Conservation (phyloP, 257 asterid species). For the Salvia hispanica region DNA sequence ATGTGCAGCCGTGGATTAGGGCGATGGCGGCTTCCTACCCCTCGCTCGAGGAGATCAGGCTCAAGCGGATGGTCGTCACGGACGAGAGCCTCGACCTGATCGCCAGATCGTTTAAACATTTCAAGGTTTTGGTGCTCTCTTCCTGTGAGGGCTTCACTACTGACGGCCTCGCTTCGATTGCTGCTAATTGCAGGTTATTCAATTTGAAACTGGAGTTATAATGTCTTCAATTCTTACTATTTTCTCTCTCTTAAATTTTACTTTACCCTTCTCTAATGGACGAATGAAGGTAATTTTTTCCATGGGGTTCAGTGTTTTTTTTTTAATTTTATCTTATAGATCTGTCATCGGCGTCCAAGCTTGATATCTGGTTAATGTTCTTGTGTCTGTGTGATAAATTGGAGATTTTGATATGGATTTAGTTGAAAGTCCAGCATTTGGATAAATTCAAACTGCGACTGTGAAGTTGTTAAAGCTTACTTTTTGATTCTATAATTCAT, state of each 20-base stretch:
- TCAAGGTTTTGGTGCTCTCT: slow-evolving; percentile 68
- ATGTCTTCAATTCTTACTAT: slow-evolving; percentile 11
- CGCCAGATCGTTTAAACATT: slow-evolving; percentile 63
- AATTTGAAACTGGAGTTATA: background rate
- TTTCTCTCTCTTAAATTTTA: background rate
- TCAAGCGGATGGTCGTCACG: slow-evolving; percentile 81
- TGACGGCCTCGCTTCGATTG: slow-evolving; percentile 76
- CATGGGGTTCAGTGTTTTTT: slow-evolving; percentile 6
- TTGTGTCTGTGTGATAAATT: slow-evolving; percentile 4
- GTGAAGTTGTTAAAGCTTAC: slow-evolving; percentile 4
- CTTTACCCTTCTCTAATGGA: slow-evolving; percentile 14
- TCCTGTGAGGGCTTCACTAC: slow-evolving; percentile 85
- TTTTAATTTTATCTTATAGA: background rate
- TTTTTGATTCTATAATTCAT: background rate
- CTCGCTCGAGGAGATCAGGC: slow-evolving; percentile 75
- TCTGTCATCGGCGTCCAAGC: background rate
- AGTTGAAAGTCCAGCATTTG: background rate
- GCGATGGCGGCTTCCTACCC: slow-evolving; percentile 71
- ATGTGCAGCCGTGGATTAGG: slow-evolving; percentile 71
- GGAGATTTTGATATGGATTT: slow-evolving; percentile 15
- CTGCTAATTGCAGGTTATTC: slow-evolving; percentile 83
- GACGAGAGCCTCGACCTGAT: slow-evolving; percentile 78
- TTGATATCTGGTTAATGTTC: slow-evolving; percentile 5
- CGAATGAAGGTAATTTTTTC: slow-evolving; percentile 8
- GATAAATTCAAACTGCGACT: background rate